Evolutionary conservation across 2,329 filamentous ascomycete genomes (phyloP).

Genomic region (Dactylellina sp.): DNA sequence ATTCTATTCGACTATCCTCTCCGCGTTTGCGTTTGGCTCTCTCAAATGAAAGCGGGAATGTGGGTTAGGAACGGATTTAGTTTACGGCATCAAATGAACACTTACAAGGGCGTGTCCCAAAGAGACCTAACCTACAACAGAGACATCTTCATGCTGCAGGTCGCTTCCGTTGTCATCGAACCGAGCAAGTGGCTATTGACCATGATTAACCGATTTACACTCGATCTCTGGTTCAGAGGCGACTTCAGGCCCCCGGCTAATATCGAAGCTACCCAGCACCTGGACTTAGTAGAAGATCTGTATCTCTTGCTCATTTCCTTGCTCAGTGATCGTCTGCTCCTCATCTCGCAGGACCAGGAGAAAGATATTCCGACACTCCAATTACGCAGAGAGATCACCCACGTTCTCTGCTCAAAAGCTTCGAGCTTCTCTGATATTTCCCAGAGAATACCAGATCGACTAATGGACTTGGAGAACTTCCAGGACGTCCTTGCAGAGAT

Average conservation of each 20-base stretch:
- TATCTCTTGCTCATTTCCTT: conserved; percentile 91
- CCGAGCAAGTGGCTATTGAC: conserved; percentile 85
- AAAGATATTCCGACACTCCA: conserved; percentile 69
- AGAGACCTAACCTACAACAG: conserved; percentile 93
- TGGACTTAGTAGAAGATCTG: conserved; percentile 96
- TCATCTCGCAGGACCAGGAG: conserved; percentile 77
- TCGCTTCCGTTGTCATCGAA: conserved; percentile 86
- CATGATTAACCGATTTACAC: conserved; percentile 89
- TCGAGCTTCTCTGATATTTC: conserved; percentile 93
- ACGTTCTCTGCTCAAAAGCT: conserved; percentile 95
- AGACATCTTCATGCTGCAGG: conserved; percentile 93
- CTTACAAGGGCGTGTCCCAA: conserved; percentile 88
- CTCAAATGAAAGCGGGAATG: conserved; percentile 98
- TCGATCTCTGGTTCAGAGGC: conserved; percentile 87
- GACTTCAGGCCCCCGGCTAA: conserved; percentile 79
- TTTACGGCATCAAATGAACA: conserved; percentile 91
- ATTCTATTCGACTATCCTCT: conserved; percentile 92
- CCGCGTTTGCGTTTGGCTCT: conserved; percentile 92
- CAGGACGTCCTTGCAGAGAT: conserved; percentile 85
- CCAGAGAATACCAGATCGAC: conserved; percentile 85
- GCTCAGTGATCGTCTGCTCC: conserved; percentile 85
- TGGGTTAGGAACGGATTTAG: conserved; percentile 99
- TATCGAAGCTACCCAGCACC: conserved; percentile 86
- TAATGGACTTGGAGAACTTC: conserved; percentile 89
- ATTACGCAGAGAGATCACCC: conserved; percentile 88